Conservation (phyloP, 176 grass and related monocot species). For the Sorghum bicolor region DNA sequence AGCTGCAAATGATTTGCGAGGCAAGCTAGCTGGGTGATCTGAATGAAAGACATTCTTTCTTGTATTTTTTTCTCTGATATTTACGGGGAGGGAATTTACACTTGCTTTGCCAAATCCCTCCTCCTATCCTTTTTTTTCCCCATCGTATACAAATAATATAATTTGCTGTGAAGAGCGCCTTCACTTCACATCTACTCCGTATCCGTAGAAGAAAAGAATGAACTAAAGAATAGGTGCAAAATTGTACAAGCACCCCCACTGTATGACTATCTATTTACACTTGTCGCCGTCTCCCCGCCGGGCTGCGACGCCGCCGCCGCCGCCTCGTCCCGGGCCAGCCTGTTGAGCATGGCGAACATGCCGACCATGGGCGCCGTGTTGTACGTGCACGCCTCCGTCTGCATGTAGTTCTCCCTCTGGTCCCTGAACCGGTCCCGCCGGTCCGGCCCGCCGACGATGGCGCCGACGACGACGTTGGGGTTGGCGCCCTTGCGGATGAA, state of each 20-base stretch:
- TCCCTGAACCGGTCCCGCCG: conserved; percentile 46
- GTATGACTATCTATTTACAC: conserved; percentile 48
- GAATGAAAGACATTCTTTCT: background rate
- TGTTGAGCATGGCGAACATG: conserved; percentile 63
- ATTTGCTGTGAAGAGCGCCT: conserved; percentile 25
- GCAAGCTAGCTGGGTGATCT: background rate
- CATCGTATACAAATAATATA: conserved; percentile 46
- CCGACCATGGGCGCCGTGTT: conserved; percentile 61
- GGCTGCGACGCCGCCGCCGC: background rate
- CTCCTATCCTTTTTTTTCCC: background rate
- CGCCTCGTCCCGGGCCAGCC: conserved; percentile 3
- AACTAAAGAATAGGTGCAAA: conserved; percentile 55
- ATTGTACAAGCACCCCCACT: conserved; percentile 33
- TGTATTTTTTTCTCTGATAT: conserved; percentile 23
- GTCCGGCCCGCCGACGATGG: conserved; percentile 74
- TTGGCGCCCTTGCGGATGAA: conserved; percentile 40
- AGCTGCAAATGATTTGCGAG: conserved; percentile 30
- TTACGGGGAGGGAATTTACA: conserved; percentile 32
- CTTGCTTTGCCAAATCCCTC: conserved; percentile 43
- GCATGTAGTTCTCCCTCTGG: conserved; percentile 54
- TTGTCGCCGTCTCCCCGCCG: background rate
- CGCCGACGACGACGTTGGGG: conserved; percentile 62
- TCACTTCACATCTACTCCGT: background rate
- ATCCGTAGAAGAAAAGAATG: conserved; percentile 27
- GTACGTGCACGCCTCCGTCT: conserved; percentile 52